Evolutionary conservation across 352 stramenopile genomes (phyloP), one percentile per base, ranked within the genome.

Genomic region (Globisporangium camurandrum): DNA sequence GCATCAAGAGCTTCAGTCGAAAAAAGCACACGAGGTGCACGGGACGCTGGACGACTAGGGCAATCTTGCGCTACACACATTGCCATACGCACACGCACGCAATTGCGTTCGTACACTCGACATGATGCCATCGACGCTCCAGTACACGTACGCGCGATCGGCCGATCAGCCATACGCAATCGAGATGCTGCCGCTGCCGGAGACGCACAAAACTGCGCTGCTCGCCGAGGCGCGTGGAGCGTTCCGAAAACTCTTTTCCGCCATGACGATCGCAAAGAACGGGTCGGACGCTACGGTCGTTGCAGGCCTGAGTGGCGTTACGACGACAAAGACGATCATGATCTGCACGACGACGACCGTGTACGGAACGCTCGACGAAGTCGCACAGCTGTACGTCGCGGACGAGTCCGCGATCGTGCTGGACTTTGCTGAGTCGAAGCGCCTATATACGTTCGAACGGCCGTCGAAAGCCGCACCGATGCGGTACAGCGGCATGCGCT

Each of bases 321-420:
- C 53, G 28, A 58, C 57, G 23, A 46, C 52, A 20, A 80, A 75
- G 51, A 71, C 70, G n/a, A 57, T 80, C 45, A 67, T 71, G 64
- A 71, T 85, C 64, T 84, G 70, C 64, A 76, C 75, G 46, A 78
- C 64, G 7, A 75, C 62, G 7, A 56, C 64, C 27, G 58, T 84
- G 17, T 66, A 66, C 23, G 76, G 76, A 20, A 75, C 69, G 28
- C 57, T 88, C 16, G 74, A 88, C 4, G 76, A 86, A 44, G 74
- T 88, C 24, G 67, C 76, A 0, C 59, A 64, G 36, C 64, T 88
- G 42, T 85, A 85, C 57, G 57, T 80, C 34, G 57, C 61, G 47
- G 49, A 55, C 49, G 65, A 69, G 48, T 60, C 52, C 31, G 64
- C 54, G 16, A 67, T 80, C 41, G 59, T 81, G 17, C 66, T 88